Evolutionary conservation across 345 rosid species (phyloP), one percentile per base, ranked within the genome.

Genomic region (Eucalyptus camaldulensis): DNA sequence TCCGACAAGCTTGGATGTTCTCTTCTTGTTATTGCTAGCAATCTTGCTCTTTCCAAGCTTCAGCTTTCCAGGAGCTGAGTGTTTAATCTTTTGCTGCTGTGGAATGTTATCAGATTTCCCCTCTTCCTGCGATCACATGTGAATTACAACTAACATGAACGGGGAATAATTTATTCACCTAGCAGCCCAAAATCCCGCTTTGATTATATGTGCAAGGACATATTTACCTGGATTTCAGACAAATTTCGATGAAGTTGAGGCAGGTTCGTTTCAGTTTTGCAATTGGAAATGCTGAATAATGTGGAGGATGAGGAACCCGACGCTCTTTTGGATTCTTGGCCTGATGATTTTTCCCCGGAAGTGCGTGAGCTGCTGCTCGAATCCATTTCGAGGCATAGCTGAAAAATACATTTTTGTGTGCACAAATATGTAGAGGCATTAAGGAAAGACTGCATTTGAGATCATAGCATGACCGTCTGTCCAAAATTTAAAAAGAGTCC

Each of bases 321-420:
- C 49, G 80, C 58, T 56, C 92, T 94, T 92, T 93, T 92, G 87
- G 91, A 90, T 90, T 88, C 95, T 87, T 92, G 94, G 91, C 92
- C 92, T 33, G 95, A 93, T 90, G 96, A 92, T 89, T 94, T 94
- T 90, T 89, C 86, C 60, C 92, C 92, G 6, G 97, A 93, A 7
- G 93, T 91, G 80, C 91, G 91, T 1, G 89, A n/a, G 11, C 93
- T 91, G 87, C 92, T 93, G 93, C 94, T 94, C 2, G 97, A 94
- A 90, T 96, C 99, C 93, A 95, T 89, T 92, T 95, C 96, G 90
- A 96, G 88, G 91, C 94, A 93, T 87, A 96, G 94, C 99, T 95
- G 80, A 85, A 31, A 14, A 44, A 40, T 22, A 60, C 45, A 50
- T 27, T 19, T 27, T 50, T 51, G 5, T 86, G 58, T 33, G 60